A percentile compares a stretch with the other conserved stretches of the same genome.
Evolutionary conservation across 441 rosid species (phyloP).

Genomic region (Pelargonium cotyledonis): DNA sequence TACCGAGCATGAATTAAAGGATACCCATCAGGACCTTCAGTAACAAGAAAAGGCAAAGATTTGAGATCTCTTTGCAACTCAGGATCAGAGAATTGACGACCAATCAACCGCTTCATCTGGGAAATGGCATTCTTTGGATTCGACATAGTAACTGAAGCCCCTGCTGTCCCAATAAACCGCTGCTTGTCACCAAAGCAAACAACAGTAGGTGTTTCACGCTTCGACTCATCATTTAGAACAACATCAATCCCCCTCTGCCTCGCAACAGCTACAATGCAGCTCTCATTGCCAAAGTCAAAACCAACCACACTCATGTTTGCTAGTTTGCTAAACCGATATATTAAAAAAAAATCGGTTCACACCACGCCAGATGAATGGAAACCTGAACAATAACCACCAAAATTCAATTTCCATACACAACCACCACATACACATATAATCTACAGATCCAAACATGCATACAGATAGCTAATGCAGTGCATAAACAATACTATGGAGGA

Average conservation of each 20-base stretch:
- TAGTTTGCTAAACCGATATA: slow-evolving; percentile 4
- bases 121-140: slow-evolving; percentile 94
- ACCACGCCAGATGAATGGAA: background rate
- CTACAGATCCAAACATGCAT: background rate
- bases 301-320: slow-evolving; percentile 90
- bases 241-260: slow-evolving; percentile 97
- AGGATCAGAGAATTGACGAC: slow-evolving; percentile 82
- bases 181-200: slow-evolving; percentile 97
- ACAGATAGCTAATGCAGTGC: background rate
- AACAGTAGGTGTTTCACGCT: slow-evolving; percentile 94
- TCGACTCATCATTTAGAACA: slow-evolving; percentile 93
- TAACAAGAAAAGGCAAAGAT: slow-evolving; percentile 62
- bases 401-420: background rate
- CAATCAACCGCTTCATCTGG: slow-evolving; percentile 79
- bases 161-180: slow-evolving; percentile 92
- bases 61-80: slow-evolving; percentile 83
- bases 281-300: slow-evolving; percentile 93
- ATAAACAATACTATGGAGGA: background rate
- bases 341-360: slow-evolving; percentile 3
- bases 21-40: slow-evolving; percentile 80
- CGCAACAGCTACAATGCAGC: slow-evolving; percentile 85
- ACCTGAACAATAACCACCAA: background rate
- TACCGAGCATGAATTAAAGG: slow-evolving; percentile 80
- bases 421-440: background rate
- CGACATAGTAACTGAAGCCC: slow-evolving; percentile 88